phyloP scores from a whole-genome alignment of 1,284 basidiomycete species.

The Ustilago esculenta region DNA sequence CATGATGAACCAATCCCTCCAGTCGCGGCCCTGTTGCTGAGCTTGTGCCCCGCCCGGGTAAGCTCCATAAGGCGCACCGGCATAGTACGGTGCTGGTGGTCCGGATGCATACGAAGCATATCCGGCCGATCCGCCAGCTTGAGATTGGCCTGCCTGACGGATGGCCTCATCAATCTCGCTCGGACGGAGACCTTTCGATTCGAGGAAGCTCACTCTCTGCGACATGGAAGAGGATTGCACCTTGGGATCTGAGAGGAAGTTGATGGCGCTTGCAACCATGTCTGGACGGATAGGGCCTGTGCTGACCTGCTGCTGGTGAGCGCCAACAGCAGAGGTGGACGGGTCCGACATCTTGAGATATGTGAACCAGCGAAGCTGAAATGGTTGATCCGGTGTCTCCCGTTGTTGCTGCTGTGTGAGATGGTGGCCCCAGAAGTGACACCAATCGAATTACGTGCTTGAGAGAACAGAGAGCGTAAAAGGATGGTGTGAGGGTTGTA shows the following conservation, averaged over 20 bases:
- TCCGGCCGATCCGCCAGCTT: conserved; percentile 18
- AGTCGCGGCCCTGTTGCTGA: conserved; percentile 57
- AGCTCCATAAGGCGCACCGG: conserved; percentile 24
- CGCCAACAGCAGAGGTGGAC: conserved; percentile 39
- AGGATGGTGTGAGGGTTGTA: no score
- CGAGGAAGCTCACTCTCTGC: conserved; percentile 89
- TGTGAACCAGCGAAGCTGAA: not conserved
- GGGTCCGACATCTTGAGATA: conserved; percentile 39
- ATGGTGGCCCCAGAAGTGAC: no score
- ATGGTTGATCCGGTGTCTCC: not conserved
- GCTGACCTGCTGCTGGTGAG: conserved; percentile 25
- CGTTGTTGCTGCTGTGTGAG: not conserved
- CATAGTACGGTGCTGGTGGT: conserved; percentile 41
- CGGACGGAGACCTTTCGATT: conserved; percentile 87
- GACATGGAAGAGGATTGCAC: conserved; percentile 77
- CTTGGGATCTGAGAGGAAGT: conserved; percentile 69
- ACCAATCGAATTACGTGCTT: no score
- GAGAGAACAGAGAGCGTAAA: not conserved
- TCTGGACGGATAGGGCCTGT: conserved; percentile 50
- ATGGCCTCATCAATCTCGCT: conserved; percentile 89
- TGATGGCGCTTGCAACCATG: conserved; percentile 61
- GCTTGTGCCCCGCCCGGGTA: conserved; percentile 21
- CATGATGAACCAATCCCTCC: conserved; percentile 74
- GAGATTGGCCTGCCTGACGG: conserved; percentile 68
- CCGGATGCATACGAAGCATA: conserved; percentile 34